Evolutionary conservation across 2,329 filamentous ascomycete species (phyloP), one percentile per base, ranked within the genome.

Genomic region (Didymella keratinophila): DNA sequence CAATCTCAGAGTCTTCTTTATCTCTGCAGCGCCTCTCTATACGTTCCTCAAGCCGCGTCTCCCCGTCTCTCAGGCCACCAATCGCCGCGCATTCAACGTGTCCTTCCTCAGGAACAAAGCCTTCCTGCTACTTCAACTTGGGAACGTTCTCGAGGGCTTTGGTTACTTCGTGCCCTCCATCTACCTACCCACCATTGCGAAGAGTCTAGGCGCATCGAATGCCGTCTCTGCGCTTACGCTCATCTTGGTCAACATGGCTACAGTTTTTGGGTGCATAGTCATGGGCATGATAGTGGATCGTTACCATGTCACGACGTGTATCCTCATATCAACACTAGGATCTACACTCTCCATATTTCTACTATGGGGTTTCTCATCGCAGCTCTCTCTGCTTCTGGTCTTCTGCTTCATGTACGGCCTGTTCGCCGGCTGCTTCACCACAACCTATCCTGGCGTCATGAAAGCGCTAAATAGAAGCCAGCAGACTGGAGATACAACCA

Each of bases 351-450:
- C 79, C 0, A 71, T 79, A 0, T 81, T 83, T 52, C 64, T 80
- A 0, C 56, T 80, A 27, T 85, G 83, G 82, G 82, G 82, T 0
- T 67, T 83, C 16, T 75, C 80, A 0, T 71, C 73, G 2, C 74
- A 71, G 53, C 10, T 77, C 62, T 63, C 68, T 0, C 57, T 71
- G 0, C 67, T 85, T 9, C 60, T 71, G 16, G 60, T 66, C 9
- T 76, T 76, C 52, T 68, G 61, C 37, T 48, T 74, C 52, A 47
- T 69, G 10, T 81, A 79, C 36, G 76, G 77, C 1, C 55, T 78
- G 6, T 74, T 77, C 45, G 71, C 71, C 0, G 71, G 73, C 0
- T 64, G 63, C 44, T 74, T 68, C 20, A 55, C 65, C 0, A 66
- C 61, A 9, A 71, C 66, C 1, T 75, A 64, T 55, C 63, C 67